Conservation (phyloP, 768 basidiomycete genomes). For the Amanita inopinata region DNA sequence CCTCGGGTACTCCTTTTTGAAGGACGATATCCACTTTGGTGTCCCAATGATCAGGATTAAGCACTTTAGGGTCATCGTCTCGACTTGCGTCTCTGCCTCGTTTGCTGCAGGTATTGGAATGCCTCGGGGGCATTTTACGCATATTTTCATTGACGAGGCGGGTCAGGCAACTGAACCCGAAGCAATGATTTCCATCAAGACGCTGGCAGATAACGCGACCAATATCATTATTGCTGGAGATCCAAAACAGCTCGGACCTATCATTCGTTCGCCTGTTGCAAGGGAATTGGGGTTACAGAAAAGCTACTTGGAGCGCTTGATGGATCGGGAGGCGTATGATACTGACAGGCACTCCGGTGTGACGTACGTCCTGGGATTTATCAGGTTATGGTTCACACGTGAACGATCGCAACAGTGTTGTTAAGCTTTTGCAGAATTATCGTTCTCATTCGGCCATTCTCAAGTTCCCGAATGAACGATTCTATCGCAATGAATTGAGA, state of each 20-base stretch:
- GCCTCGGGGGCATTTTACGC: slow-evolving; percentile 5
- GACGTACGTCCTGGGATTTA: neutral
- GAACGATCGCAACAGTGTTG: slow-evolving; percentile 28
- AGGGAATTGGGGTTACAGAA: slow-evolving; percentile 26
- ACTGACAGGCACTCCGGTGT: neutral
- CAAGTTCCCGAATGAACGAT: slow-evolving; percentile 48
- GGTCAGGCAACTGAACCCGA: slow-evolving; percentile 9
- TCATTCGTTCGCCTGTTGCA: slow-evolving; percentile 30
- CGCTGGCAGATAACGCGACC: slow-evolving; percentile 23
- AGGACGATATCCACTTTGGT: slow-evolving; percentile 3
- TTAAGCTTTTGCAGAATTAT: slow-evolving; percentile 58
- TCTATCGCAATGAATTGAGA: slow-evolving; percentile 47
- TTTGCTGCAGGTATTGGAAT: slow-evolving; percentile 13
- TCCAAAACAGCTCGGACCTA: slow-evolving; percentile 37
- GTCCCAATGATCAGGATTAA: slow-evolving; percentile 4
- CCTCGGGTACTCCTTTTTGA: neutral
- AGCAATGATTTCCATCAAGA: slow-evolving; percentile 20
- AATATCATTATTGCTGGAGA: slow-evolving; percentile 35
- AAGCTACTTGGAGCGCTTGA: slow-evolving; percentile 31
- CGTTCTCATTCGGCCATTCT: slow-evolving; percentile 55
- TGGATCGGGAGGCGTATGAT: slow-evolving; percentile 18
- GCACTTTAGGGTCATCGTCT: slow-evolving; percentile 6
- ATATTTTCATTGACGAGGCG: slow-evolving; percentile 10
- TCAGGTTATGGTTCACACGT: neutral
- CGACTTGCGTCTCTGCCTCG: slow-evolving; percentile 4